Percentiles rank a stretch among this genome's conserved stretches.
Conservation (phyloP, 1,139 yeast genomes). For the Kodamaea anthophila region DNA sequence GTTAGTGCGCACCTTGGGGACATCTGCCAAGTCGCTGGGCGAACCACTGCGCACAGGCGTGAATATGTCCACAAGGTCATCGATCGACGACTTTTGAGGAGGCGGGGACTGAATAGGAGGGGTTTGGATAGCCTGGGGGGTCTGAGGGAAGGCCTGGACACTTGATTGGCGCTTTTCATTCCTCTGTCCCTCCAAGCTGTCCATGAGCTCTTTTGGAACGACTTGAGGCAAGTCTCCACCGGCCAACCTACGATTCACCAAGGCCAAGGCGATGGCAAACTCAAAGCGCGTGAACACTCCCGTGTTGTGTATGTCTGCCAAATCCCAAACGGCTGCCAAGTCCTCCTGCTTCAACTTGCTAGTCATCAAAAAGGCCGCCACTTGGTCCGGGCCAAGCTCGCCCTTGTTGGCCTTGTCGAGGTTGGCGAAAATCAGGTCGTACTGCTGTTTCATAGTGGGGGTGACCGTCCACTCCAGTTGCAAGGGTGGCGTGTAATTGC, state of each 20-base stretch:
- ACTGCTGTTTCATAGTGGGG: slow-evolving; percentile 67
- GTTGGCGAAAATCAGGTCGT: slow-evolving; percentile 69
- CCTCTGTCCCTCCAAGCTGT: slow-evolving; percentile 21
- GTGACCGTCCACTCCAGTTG: slow-evolving; percentile 58
- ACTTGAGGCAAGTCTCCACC: slow-evolving; percentile 74
- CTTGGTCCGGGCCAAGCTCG: slow-evolving; percentile 65
- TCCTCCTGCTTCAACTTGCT: slow-evolving; percentile 82
- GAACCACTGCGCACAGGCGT: slow-evolving; percentile 25
- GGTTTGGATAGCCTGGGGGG: slow-evolving; percentile 11
- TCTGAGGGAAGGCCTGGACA: no score
- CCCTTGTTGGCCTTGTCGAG: slow-evolving; percentile 67
- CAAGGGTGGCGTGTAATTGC: slow-evolving; percentile 6
- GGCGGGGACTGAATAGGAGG: slow-evolving; percentile 7
- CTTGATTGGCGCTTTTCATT: no score
- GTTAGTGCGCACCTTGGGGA: slow-evolving; percentile 35
- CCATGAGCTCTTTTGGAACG: slow-evolving; percentile 49
- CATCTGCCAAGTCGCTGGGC: slow-evolving; percentile 7
- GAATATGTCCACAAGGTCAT: slow-evolving; percentile 60
- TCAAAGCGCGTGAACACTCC: slow-evolving; percentile 78
- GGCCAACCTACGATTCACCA: slow-evolving; percentile 76
- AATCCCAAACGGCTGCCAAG: slow-evolving; percentile 89
- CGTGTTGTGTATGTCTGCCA: slow-evolving; percentile 83
- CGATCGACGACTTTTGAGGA: slow-evolving; percentile 48
- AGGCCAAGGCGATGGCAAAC: slow-evolving; percentile 88
- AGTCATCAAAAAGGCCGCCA: slow-evolving; percentile 83